phyloP scores from a whole-genome alignment of 129 eudicot genomes.

The Smallanthus sonchifolius region DNA sequence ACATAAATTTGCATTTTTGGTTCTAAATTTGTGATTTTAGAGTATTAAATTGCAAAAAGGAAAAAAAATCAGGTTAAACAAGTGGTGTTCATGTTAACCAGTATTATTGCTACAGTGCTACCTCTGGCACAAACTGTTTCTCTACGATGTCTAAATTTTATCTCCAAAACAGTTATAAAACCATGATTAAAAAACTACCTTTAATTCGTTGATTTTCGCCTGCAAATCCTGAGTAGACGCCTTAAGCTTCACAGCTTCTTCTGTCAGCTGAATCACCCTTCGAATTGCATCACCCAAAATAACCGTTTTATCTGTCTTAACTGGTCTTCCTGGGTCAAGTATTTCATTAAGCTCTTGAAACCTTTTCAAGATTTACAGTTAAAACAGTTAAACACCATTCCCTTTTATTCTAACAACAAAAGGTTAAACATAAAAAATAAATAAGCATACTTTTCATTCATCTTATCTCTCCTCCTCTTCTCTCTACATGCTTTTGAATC shows the following conservation, averaged over 20 bases:
- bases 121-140: background rate
- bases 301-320: constrained; percentile 57
- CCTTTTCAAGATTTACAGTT: constrained; percentile 32
- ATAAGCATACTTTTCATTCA: constrained; percentile 53
- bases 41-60: too few species aligned
- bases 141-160: background rate
- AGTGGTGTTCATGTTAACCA: too few species aligned
- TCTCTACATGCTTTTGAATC: constrained; percentile 73
- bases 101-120: too few species aligned
- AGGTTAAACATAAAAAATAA: background rate
- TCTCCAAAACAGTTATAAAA: background rate
- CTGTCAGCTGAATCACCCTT: constrained; percentile 52
- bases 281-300: constrained; percentile 62
- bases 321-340: constrained; percentile 72
- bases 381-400: constrained; percentile 9
- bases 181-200: constrained; percentile 34
- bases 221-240: constrained; percentile 43
- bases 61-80: too few species aligned
- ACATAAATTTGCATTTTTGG: background rate
- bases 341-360: constrained; percentile 63
- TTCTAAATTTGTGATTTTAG: too few species aligned
- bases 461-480: constrained; percentile 63
- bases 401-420: constrained; percentile 28
- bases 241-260: constrained; percentile 56
- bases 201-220: constrained; percentile 58